Percentiles rank a stretch among this genome's conserved stretches.
These are phyloP conservation scores for Kwoniella sp. DNA, from an alignment of 768 basidiomycete genomes.

Conservation along the genomic window DNA sequence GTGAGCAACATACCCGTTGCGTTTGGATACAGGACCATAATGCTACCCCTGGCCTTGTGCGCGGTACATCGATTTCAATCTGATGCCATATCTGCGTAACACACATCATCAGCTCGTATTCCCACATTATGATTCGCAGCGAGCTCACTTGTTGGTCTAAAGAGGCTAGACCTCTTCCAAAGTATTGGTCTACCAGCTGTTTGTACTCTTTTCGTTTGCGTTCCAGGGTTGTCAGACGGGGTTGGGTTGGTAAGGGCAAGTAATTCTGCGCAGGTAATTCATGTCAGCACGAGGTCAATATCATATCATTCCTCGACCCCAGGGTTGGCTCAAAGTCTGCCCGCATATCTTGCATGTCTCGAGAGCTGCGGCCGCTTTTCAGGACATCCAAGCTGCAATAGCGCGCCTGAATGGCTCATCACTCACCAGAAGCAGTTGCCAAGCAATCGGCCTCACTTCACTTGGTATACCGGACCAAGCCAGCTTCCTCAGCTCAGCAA, in stretches of 20 bases:
- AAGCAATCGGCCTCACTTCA: slow-evolving; percentile 84
- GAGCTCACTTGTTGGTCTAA: slow-evolving; percentile 69
- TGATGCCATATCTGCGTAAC: slow-evolving; percentile 89
- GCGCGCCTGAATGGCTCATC: too few relatives aligned
- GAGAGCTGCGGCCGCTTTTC: too few relatives aligned
- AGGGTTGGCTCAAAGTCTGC: too few relatives aligned
- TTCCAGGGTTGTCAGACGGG: slow-evolving; percentile 73
- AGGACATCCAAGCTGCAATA: too few relatives aligned
- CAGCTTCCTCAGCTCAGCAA: slow-evolving; percentile 86
- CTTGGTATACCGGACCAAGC: slow-evolving; percentile 92
- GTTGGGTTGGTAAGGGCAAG: slow-evolving; percentile 76
- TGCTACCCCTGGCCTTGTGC: slow-evolving; percentile 85
- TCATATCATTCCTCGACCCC: too few relatives aligned
- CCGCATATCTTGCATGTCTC: too few relatives aligned
- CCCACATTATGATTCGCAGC: background rate
- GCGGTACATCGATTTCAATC: slow-evolving; percentile 95
- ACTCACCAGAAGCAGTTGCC: slow-evolving; percentile 89
- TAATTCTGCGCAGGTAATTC: slow-evolving; percentile 68
- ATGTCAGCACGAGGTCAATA: background rate
- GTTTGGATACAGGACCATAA: slow-evolving; percentile 90
- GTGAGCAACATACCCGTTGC: slow-evolving; percentile 68
- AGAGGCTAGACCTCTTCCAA: slow-evolving; percentile 78
- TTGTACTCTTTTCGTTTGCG: slow-evolving; percentile 91
- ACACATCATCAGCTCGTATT: background rate
- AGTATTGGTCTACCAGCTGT: slow-evolving; percentile 84